These are phyloP conservation scores for Exsudoporus floridanus DNA, from an alignment of 1,284 basidiomycete species.

Conservation along the genomic window DNA sequence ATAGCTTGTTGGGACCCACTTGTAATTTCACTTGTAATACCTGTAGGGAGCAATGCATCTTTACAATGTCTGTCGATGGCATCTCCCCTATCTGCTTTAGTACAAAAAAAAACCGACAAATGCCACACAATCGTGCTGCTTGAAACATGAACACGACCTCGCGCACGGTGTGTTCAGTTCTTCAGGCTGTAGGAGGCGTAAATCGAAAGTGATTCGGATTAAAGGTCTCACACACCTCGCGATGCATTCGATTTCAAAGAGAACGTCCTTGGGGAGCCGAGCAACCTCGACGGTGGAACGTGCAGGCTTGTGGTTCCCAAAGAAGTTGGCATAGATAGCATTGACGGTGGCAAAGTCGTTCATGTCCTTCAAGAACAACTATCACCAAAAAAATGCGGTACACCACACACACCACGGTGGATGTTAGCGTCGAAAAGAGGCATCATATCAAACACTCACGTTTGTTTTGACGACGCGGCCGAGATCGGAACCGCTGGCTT, in stretches of 20 bases:
- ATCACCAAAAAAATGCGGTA: neutral
- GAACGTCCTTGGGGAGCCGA: slow-evolving; percentile 72
- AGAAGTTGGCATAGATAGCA: slow-evolving; percentile 72
- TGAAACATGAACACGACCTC: neutral
- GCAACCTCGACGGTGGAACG: slow-evolving; percentile 85
- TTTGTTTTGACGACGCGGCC: slow-evolving; percentile 86
- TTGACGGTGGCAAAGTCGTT: slow-evolving; percentile 88
- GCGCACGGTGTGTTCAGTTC: slow-evolving; percentile 8
- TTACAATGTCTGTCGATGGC: neutral
- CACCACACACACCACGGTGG: neutral
- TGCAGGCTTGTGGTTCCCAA: slow-evolving; percentile 91
- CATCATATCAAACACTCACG: slow-evolving; percentile 43
- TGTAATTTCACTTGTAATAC: slow-evolving; percentile 12
- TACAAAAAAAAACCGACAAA: neutral
- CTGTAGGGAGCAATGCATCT: neutral
- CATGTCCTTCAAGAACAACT: slow-evolving; percentile 95
- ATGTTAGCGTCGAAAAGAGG: neutral
- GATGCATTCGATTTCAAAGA: slow-evolving; percentile 93
- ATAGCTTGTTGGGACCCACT: neutral
- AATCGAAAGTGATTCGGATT: neutral
- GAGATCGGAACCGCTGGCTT: slow-evolving; percentile 76
- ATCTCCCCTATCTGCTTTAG: neutral
- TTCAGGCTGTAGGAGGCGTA: slow-evolving; percentile 17
- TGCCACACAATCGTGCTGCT: neutral
- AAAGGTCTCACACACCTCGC: slow-evolving; percentile 50